Percentiles rank a stretch among this genome's conserved stretches.
Evolutionary conservation across 768 basidiomycete genomes (phyloP).

Genomic region (Paxillus involutus): DNA sequence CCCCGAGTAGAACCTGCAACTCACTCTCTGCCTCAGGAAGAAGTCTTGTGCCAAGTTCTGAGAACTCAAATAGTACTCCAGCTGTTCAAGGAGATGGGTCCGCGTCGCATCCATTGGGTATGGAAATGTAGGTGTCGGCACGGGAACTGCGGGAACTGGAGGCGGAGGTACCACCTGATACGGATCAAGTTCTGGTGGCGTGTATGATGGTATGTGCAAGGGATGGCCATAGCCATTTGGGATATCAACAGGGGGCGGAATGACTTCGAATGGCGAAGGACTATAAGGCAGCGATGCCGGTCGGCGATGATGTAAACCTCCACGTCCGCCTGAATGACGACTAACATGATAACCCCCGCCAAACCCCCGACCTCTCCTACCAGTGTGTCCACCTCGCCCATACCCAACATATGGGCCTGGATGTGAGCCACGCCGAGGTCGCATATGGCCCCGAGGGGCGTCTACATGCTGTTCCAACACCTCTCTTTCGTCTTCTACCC

Average conservation of each 20-base stretch:
- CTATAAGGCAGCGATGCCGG: conserved; percentile 32
- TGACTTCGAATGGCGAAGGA: conserved; percentile 32
- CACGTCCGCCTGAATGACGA: conserved; percentile 32
- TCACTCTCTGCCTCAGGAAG: conserved; percentile 74
- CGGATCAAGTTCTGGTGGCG: conserved; percentile 31
- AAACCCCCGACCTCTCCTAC: conserved; percentile 37
- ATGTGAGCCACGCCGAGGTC: conserved; percentile 35
- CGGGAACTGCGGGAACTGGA: conserved; percentile 21
- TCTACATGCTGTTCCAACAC: conserved; percentile 25
- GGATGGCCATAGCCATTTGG: conserved; percentile 30
- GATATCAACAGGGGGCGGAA: conserved; percentile 26
- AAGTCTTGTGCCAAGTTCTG: conserved; percentile 90
- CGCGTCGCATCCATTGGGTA: conserved; percentile 66
- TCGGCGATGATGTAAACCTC: conserved; percentile 34
- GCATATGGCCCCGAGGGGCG: conserved; percentile 13
- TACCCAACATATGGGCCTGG: conserved; percentile 30
- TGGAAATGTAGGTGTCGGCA: conserved; percentile 42
- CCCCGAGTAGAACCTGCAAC: conserved; percentile 24
- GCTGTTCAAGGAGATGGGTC: conserved; percentile 73
- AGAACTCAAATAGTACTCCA: conserved; percentile 91
- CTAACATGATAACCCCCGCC: conserved; percentile 39
- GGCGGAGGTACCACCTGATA: conserved; percentile 23
- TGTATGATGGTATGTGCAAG: conserved; percentile 24
- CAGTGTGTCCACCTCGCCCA: conserved; percentile 30
- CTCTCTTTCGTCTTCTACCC: conserved; percentile 21